phyloP scores from a whole-genome alignment of 306 rosid species.

The Begonia loranthoides region DNA sequence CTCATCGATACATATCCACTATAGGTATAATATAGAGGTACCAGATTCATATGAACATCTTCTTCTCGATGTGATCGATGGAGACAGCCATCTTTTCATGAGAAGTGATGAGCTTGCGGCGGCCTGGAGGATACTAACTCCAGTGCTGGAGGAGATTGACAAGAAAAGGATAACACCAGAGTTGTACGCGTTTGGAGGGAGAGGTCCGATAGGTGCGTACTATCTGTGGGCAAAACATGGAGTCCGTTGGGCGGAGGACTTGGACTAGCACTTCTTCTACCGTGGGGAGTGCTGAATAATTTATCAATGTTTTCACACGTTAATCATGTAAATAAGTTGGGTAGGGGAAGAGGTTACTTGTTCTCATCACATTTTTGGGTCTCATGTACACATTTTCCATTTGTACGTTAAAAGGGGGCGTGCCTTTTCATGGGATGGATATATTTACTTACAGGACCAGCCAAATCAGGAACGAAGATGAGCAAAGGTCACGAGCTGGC shows the following conservation, averaged over 20 bases:
- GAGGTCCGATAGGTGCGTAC: slow-evolving; percentile 82
- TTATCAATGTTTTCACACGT: too few species aligned
- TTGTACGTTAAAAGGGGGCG: too few species aligned
- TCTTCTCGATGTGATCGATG: slow-evolving; percentile 71
- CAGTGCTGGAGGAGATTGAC: slow-evolving; percentile 64
- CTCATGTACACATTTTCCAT: too few species aligned
- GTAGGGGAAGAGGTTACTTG: too few species aligned
- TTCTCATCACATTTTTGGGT: too few species aligned
- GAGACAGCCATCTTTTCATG: slow-evolving; percentile 78
- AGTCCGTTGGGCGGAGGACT: slow-evolving; percentile 63
- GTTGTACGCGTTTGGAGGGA: slow-evolving; percentile 70
- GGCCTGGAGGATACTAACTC: slow-evolving; percentile 71
- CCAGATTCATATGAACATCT: slow-evolving; percentile 91
- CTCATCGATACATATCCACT: neutral
- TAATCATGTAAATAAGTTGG: too few species aligned
- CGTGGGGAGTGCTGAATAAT: too few species aligned
- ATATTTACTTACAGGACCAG: too few species aligned
- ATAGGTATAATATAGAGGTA: slow-evolving; percentile 66
- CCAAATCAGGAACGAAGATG: too few species aligned
- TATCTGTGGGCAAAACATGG: slow-evolving; percentile 86
- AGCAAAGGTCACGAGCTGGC: too few species aligned
- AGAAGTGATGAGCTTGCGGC: slow-evolving; percentile 73
- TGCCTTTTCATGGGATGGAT: too few species aligned
- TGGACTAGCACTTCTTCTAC: slow-evolving; percentile 5
- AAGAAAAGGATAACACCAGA: slow-evolving; percentile 47